These are phyloP conservation scores for Plicaturopsis crispa DNA, from an alignment of 768 basidiomycete species.

Conservation along the genomic window DNA sequence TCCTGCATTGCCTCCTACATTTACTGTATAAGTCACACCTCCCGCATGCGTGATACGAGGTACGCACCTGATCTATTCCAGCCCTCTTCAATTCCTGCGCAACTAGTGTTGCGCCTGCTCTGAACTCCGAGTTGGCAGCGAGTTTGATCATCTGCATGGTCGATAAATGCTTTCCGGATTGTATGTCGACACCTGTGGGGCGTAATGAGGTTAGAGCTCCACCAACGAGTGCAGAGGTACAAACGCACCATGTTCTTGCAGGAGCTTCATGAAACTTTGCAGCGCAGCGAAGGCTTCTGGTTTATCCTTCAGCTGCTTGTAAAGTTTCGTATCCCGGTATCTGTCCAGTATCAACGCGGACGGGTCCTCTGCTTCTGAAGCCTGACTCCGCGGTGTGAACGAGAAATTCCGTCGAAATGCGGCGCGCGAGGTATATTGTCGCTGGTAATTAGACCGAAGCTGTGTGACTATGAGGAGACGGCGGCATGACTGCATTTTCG, in stretches of 20 bases:
- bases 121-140: conserved; percentile 43
- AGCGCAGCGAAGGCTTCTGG: conserved; percentile 46
- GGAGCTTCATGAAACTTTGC: conserved; percentile 31
- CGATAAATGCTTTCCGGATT: conserved; percentile 36
- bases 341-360: conserved; percentile 32
- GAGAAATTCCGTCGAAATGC: conserved; percentile 19
- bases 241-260: conserved; percentile 40
- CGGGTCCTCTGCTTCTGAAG: conserved; percentile 13
- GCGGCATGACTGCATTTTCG: too few species aligned
- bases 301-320: conserved; percentile 38
- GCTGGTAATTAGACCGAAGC: too few species aligned
- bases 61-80: conserved; percentile 51
- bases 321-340: conserved; percentile 37
- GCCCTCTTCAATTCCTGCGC: conserved; percentile 46
- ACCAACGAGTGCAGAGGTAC: conserved; percentile 1
- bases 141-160: conserved; percentile 48
- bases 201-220: neutral
- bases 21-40: neutral
- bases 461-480: too few species aligned
- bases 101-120: conserved; percentile 35
- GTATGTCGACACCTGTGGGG: conserved; percentile 38
- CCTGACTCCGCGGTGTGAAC: conserved; percentile 14
- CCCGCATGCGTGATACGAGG: neutral
- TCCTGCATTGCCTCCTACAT: conserved; percentile 41
- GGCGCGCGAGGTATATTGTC: neutral